phyloP scores from a whole-genome alignment of 1,139 yeast species.

The Wickerhamomyces sp. region DNA sequence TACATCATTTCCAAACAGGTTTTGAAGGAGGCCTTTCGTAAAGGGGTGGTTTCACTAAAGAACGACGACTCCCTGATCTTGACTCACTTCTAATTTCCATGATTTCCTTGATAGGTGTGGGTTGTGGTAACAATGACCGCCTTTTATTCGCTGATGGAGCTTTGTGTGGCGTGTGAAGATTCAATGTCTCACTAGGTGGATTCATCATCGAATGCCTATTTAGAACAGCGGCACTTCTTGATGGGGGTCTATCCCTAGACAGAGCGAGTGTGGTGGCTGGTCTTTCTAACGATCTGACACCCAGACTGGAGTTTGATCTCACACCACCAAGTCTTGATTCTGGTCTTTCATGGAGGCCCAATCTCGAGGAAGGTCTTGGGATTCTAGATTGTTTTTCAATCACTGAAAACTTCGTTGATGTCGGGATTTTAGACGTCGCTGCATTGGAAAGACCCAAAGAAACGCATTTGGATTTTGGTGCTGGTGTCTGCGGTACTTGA shows the following conservation, averaged over 20 bases:
- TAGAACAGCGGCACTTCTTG: constrained; percentile 4
- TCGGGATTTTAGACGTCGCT: constrained; percentile 3
- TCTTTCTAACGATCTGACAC: constrained; percentile 1
- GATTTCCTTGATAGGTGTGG: constrained; percentile 9
- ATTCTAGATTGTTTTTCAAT: constrained; percentile 12
- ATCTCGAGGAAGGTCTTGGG: constrained; percentile 19
- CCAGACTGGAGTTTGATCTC: constrained; percentile 2
- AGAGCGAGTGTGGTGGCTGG: constrained; percentile 4
- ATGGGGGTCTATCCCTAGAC: constrained; percentile 9
- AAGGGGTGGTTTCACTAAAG: no score
- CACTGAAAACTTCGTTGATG: constrained; percentile 1
- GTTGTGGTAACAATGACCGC: constrained; percentile 7
- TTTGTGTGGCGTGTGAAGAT: constrained; percentile 8
- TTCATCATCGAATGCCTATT: constrained; percentile 8
- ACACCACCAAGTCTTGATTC: not conserved
- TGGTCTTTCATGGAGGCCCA: constrained; percentile 6
- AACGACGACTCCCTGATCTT: no score
- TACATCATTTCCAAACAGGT: no score
- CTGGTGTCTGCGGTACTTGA: constrained; percentile 8
- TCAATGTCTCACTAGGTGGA: no score
- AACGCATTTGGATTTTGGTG: constrained; percentile 3
- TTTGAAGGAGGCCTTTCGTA: no score
- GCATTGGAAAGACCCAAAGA: constrained; percentile 1
- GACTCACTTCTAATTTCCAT: constrained; percentile 6
- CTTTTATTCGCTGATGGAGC: constrained; percentile 1